Evolutionary conservation across 2,329 filamentous ascomycete species (phyloP), one percentile per base, ranked within the genome.

Genomic region (Diaporthe vaccinii): DNA sequence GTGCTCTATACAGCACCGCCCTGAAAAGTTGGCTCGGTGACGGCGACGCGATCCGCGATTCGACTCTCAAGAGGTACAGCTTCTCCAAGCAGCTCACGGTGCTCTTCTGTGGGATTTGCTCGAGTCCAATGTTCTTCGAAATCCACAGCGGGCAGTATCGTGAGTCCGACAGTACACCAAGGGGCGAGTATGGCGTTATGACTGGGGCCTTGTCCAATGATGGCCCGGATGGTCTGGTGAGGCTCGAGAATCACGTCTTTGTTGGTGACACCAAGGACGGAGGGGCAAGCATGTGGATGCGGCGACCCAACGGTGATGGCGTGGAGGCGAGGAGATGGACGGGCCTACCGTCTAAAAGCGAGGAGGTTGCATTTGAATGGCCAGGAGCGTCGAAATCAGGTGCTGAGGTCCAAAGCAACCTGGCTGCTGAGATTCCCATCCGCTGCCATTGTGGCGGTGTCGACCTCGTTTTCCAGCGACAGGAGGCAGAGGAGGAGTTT

Each of bases 241-340:
- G 77, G 15, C 81, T 84, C 51, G 76, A 68, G 0, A 75, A 83
- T 2, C 86, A 89, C 73, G 84, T 87, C 4, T 89, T 85, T 74
- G 81, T 90, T 0, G 84, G 80, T 1, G 88, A 90, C 73, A 91
- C 89, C 0, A 39, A 83, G 1, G 89, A 91, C 78, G 89, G 89
- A 3, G 89, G 90, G 0, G 84, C 88, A 1, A 84, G 84, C 3
- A 78, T 83, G 1, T 91, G 87, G 87, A 78, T 89, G 6, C 82
- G 81, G 34, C 77, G 81, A 9, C 71, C 80, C 0, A 85, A 86
- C 55, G 72, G 77, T 0, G 80, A 83, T 58, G 83, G 82, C 0
- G 68, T 46, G 12, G 74, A 44, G 4, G 72, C 79, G 1, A 78
- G 77, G 10, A 74, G 80, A 0, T 85, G 83, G 84, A 76, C 72